phyloP scores from a whole-genome alignment of 352 stramenopile species.

The Saprolegnia diclina region DNA sequence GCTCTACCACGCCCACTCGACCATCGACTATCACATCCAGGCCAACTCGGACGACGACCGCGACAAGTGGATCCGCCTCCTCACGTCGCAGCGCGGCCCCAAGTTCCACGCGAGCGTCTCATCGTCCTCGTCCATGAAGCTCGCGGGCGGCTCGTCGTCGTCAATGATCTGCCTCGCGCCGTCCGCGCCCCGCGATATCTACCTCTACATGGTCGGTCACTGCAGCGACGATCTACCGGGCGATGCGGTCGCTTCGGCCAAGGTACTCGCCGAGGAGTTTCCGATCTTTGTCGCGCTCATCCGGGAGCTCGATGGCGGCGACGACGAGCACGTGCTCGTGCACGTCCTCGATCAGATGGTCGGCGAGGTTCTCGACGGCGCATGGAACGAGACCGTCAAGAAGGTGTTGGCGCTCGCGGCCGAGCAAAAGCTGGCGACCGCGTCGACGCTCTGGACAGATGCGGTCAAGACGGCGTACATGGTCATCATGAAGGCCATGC shows the following conservation, averaged over 20 bases:
- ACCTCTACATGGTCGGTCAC: conserved; percentile 17
- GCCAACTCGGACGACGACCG: conserved; percentile 53
- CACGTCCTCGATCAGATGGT: conserved; percentile 80
- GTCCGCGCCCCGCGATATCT: conserved; percentile 15
- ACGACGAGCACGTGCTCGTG: conserved; percentile 71
- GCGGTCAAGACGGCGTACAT: conserved; percentile 71
- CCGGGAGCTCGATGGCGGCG: conserved; percentile 67
- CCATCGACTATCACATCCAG: conserved; percentile 66
- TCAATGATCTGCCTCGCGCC: neutral
- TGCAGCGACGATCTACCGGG: conserved; percentile 1
- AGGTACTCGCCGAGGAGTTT: conserved; percentile 61
- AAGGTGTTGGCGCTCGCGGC: conserved; percentile 63
- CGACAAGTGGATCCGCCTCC: conserved; percentile 58
- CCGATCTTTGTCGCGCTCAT: conserved; percentile 67
- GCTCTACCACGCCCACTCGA: conserved; percentile 33
- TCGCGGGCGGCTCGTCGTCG: conserved; percentile 26
- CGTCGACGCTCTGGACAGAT: conserved; percentile 53
- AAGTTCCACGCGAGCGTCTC: conserved; percentile 14
- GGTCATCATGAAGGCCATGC: conserved; percentile 71
- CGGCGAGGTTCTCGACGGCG: conserved; percentile 64
- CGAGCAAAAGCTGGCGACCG: conserved; percentile 63
- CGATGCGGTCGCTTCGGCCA: conserved; percentile 49
- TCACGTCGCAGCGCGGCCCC: conserved; percentile 53
- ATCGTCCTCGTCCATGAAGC: conserved; percentile 7
- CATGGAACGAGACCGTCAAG: conserved; percentile 57